Evolutionary conservation across 75 land plant genomes (phyloP).

Genomic region (Gnetum montanum): DNA sequence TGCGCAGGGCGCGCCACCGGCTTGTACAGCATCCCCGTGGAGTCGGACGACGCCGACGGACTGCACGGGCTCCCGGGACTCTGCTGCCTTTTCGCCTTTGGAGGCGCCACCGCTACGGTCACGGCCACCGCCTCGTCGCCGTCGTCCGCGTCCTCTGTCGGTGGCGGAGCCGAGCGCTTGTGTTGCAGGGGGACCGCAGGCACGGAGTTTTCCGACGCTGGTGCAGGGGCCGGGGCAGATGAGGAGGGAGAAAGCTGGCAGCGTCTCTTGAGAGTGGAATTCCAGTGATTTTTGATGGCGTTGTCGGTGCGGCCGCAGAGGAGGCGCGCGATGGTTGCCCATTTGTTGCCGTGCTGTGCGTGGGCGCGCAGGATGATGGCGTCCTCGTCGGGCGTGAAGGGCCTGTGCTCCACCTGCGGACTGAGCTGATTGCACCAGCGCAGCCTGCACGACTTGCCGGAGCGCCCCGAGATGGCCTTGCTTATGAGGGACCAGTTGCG

Average conservation of each 20-base stretch:
- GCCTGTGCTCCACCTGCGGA: conserved; percentile 73
- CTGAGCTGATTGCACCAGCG: conserved; percentile 89
- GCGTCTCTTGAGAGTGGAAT: conserved; percentile 72
- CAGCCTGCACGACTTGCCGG: conserved; percentile 71
- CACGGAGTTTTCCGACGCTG: conserved; percentile 3
- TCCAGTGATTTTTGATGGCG: conserved; percentile 88
- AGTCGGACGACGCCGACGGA: background rate
- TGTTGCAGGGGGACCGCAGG: conserved; percentile 22
- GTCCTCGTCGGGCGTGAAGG: conserved; percentile 66
- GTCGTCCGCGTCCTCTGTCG: conserved; percentile 3
- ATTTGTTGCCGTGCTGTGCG: conserved; percentile 67
- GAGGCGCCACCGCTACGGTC: background rate
- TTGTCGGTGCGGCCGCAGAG: conserved; percentile 77
- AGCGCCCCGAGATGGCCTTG: conserved; percentile 61
- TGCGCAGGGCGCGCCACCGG: conserved; percentile 32
- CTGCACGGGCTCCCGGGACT: background rate
- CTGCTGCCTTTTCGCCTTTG: background rate
- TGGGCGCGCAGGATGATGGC: conserved; percentile 62
- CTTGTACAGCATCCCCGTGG: conserved; percentile 18
- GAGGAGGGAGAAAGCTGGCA: conserved; percentile 7
- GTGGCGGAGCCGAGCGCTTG: conserved; percentile 11
- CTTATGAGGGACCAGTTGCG: conserved; percentile 83
- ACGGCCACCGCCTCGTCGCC: background rate
- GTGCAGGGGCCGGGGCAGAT: conserved; percentile 6
- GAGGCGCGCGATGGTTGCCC: conserved; percentile 83